phyloP scores from a whole-genome alignment of 2,329 filamentous ascomycete species.

The Colletotrichum zoysiae region DNA sequence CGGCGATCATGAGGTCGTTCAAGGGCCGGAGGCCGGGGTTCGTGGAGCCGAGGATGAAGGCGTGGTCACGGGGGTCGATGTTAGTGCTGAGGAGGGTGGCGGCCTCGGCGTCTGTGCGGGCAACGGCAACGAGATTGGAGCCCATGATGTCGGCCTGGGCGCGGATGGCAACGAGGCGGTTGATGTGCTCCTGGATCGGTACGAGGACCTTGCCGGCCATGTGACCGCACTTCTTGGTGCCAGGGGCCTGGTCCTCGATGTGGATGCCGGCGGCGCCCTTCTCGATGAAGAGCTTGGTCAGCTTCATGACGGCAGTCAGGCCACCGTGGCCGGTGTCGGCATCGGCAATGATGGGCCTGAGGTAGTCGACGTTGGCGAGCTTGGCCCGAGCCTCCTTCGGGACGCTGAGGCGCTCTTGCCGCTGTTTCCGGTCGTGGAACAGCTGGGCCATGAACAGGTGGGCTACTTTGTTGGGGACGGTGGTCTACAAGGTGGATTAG shows the following conservation, averaged over 20 bases:
- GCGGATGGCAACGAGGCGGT: conserved; percentile 94
- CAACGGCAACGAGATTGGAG: conserved; percentile 88
- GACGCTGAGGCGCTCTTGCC: conserved; percentile 88
- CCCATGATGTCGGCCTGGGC: conserved; percentile 99
- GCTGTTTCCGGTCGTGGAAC: conserved; percentile 99
- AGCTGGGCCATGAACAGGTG: conserved; percentile 98
- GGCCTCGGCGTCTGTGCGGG: conserved; percentile 96
- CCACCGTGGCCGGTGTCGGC: conserved; percentile 98
- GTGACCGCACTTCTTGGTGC: conserved; percentile 99
- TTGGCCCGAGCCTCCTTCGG: conserved; percentile 79
- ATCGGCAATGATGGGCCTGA: conserved; percentile 95
- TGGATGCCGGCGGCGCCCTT: conserved; percentile 97
- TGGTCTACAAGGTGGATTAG: conserved; percentile 71
- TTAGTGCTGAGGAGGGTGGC: conserved; percentile 97
- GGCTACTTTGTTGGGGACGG: conserved; percentile 97
- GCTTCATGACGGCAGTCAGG: conserved; percentile 98
- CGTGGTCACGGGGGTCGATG: conserved; percentile 95
- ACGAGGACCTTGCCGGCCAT: conserved; percentile 99
- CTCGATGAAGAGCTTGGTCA: conserved; percentile 97
- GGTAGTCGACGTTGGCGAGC: conserved; percentile 88
- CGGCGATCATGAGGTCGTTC: conserved; percentile 89
- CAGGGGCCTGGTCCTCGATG: conserved; percentile 97
- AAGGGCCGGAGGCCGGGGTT: conserved; percentile 88
- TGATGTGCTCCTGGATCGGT: conserved; percentile 97
- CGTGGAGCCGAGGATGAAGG: conserved; percentile 90